Conservation (phyloP, 371 early-diverging fungal species). For the Mortierella sp. region DNA sequence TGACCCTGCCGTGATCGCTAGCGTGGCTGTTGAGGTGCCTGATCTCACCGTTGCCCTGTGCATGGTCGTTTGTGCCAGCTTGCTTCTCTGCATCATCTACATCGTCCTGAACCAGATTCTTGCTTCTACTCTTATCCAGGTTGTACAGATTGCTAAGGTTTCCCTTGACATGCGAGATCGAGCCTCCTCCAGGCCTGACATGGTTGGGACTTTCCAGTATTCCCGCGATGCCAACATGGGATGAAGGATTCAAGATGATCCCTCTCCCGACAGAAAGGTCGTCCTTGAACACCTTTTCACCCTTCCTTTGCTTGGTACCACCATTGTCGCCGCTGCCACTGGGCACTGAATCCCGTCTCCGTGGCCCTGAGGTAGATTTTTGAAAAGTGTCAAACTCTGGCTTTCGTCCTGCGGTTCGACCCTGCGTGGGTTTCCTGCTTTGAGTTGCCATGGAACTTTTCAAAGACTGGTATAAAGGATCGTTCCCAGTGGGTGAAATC, state of each 20-base stretch:
- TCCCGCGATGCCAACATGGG: slow-evolving; percentile 44
- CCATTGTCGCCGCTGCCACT: too few species aligned
- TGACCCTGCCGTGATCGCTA: neutral
- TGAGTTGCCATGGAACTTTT: slow-evolving; percentile 4
- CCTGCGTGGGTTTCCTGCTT: neutral
- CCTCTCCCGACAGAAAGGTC: neutral
- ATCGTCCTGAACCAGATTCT: slow-evolving; percentile 4
- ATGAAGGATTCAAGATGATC: slow-evolving; percentile 8
- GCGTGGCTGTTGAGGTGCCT: neutral
- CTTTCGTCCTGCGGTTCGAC: neutral
- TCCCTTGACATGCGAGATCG: slow-evolving; percentile 29
- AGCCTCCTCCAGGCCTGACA: slow-evolving; percentile 7
- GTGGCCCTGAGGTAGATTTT: neutral
- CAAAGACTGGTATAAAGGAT: slow-evolving; percentile 25
- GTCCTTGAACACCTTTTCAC: neutral
- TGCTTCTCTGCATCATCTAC: too few species aligned
- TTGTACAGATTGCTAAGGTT: slow-evolving; percentile 33
- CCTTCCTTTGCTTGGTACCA: neutral
- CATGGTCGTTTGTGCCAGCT: too few species aligned
- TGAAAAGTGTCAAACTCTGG: slow-evolving; percentile 24
- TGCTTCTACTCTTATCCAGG: slow-evolving; percentile 21
- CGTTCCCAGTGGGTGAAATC: slow-evolving; percentile 23
- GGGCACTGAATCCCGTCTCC: slow-evolving; percentile 3
- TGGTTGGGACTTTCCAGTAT: slow-evolving; percentile 28
- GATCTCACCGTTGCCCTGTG: neutral